These are phyloP conservation scores for Niveomyces coronatus DNA, from an alignment of 2,329 filamentous ascomycete species.

Conservation along the genomic window DNA sequence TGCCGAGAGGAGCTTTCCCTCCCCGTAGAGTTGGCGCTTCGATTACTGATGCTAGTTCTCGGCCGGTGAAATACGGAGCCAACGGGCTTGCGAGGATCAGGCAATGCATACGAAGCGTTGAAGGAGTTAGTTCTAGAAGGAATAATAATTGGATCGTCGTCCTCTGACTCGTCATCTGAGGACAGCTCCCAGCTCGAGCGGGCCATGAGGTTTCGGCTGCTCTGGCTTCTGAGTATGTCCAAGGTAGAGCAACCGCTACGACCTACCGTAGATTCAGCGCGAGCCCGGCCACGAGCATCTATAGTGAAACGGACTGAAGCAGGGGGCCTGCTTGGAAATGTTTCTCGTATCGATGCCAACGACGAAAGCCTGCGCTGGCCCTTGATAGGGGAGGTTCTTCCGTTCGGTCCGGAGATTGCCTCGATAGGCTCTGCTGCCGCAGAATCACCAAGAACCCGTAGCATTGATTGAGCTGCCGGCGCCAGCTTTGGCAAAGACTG, in stretches of 20 bases:
- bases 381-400: slow-evolving; percentile 44
- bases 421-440: slow-evolving; percentile 22
- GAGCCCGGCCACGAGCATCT: slow-evolving; percentile 49
- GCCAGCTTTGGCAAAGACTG: slow-evolving; percentile 36
- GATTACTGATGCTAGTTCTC: slow-evolving; percentile 39
- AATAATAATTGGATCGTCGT: slow-evolving; percentile 56
- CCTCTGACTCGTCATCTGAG: slow-evolving; percentile 46
- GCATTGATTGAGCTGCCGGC: slow-evolving; percentile 30
- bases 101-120: slow-evolving; percentile 43
- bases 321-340: slow-evolving; percentile 31
- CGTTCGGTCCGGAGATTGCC: slow-evolving; percentile 29
- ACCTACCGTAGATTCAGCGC: slow-evolving; percentile 39
- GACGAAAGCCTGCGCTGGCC: slow-evolving; percentile 38
- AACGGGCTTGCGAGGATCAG: slow-evolving; percentile 40
- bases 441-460: slow-evolving; percentile 21
- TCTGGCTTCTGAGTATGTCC: slow-evolving; percentile 19
- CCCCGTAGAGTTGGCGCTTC: slow-evolving; percentile 32
- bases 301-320: slow-evolving; percentile 54
- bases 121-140: slow-evolving; percentile 49
- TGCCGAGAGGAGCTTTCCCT: slow-evolving; percentile 25
- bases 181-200: slow-evolving; percentile 31
- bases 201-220: slow-evolving; percentile 19
- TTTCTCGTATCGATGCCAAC: slow-evolving; percentile 49
- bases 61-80: slow-evolving; percentile 37
- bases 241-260: slow-evolving; percentile 20